Percentiles rank a stretch among this genome's conserved stretches.
Conservation (phyloP, 2,329 filamentous ascomycete species). For the Coccinonectria pachysandricola region DNA sequence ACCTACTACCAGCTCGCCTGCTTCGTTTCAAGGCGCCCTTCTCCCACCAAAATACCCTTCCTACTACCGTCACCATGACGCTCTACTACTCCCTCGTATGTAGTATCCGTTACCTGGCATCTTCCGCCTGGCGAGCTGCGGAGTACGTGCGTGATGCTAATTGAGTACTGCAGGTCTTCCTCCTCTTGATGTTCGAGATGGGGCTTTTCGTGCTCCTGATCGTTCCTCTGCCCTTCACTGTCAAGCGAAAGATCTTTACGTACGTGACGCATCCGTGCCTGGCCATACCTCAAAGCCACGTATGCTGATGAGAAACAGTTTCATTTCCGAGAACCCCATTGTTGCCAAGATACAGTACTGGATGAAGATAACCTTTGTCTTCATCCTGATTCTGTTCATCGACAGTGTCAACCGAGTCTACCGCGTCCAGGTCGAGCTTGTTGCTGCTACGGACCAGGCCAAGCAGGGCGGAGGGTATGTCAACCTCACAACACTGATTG, state of each 20-base stretch:
- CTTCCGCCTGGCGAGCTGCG: background rate
- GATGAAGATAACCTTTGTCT: constrained; percentile 98
- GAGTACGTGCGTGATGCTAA: constrained; percentile 6
- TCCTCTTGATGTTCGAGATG: constrained; percentile 77
- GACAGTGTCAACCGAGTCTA: constrained; percentile 96
- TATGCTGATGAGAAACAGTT: constrained; percentile 38
- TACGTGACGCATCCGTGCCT: constrained; percentile 25
- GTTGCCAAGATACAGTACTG: constrained; percentile 95
- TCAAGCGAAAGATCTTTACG: constrained; percentile 77
- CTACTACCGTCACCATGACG: constrained; percentile 36
- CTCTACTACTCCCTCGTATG: constrained; percentile 47
- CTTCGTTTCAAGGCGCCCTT: constrained; percentile 2
- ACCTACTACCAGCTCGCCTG: constrained; percentile 1
- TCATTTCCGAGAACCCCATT: constrained; percentile 79
- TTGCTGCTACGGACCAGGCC: constrained; percentile 53
- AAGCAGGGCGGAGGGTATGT: constrained; percentile 38
- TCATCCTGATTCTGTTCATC: constrained; percentile 95
- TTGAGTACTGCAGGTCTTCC: constrained; percentile 56
- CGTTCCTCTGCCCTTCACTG: constrained; percentile 77
- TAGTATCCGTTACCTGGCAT: constrained; percentile 2
- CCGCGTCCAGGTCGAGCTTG: constrained; percentile 84
- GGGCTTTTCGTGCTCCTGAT: constrained; percentile 67
- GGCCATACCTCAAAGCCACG: background rate
- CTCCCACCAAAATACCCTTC: constrained; percentile 14
- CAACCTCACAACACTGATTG: background rate